Conservation (phyloP, 2,329 filamentous ascomycete species). For the Pezizomycotina sp. region DNA sequence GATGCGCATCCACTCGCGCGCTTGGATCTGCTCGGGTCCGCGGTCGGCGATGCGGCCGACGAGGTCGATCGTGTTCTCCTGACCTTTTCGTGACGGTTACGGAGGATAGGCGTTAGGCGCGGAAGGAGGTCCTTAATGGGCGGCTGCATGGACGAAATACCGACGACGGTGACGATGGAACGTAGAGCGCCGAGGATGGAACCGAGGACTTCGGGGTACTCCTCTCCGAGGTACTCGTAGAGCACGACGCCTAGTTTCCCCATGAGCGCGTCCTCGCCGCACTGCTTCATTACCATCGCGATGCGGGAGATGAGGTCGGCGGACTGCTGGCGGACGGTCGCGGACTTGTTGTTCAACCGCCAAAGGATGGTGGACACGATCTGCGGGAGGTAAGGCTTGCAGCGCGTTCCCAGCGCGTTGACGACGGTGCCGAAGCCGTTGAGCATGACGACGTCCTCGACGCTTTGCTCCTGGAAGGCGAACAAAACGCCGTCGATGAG, state of each 20-base stretch:
- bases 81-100: constrained; percentile 98
- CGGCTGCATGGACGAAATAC: constrained; percentile 95
- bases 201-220: constrained; percentile 93
- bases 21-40: constrained; percentile 89
- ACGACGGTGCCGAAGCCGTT: constrained; percentile 97
- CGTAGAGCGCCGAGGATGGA: constrained; percentile 89
- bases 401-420: constrained; percentile 79
- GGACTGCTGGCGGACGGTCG: constrained; percentile 89
- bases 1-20: constrained; percentile 98
- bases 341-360: constrained; percentile 93
- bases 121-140: constrained; percentile 92
- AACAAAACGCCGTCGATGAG: constrained; percentile 90
- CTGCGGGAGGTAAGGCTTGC: constrained; percentile 91
- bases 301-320: constrained; percentile 93
- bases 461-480: constrained; percentile 93
- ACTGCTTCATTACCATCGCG: constrained; percentile 98
- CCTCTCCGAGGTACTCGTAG: constrained; percentile 96
- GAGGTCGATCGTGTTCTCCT: constrained; percentile 96
- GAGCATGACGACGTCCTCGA: constrained; percentile 88
- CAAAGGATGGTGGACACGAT: constrained; percentile 94
- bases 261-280: constrained; percentile 87
- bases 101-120: constrained; percentile 88
- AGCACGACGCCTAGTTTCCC: constrained; percentile 86
- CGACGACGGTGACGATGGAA: constrained; percentile 92
- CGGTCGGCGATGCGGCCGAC: constrained; percentile 96